Evolutionary conservation across 768 basidiomycete genomes (phyloP).

Genomic region (Clavaria fumosa): DNA sequence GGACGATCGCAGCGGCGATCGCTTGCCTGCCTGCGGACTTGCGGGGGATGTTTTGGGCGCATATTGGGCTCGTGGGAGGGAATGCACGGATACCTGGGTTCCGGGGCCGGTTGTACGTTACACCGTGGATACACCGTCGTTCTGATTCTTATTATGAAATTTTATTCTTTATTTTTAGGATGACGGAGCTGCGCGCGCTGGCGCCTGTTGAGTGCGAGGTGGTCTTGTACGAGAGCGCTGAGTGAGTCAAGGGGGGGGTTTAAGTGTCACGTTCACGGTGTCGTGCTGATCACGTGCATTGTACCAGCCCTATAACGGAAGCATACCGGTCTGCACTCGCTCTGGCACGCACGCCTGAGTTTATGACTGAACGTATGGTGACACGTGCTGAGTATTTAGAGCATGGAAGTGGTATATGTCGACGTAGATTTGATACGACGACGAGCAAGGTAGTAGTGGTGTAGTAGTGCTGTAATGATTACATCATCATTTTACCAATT

Average conservation of each 20-base stretch:
- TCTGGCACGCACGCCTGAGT: conserved; percentile 39
- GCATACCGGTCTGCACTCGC: conserved; percentile 44
- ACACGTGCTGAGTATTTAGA: conserved; percentile 79
- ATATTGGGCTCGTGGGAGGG: conserved; percentile 84
- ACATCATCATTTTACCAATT: no score
- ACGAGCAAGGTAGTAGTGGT: no score
- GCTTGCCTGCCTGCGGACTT: conserved; percentile 60
- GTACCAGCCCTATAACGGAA: conserved; percentile 45
- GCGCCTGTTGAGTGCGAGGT: conserved; percentile 77
- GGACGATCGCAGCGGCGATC: conserved; percentile 64
- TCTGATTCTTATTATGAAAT: neutral
- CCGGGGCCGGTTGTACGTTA: conserved; percentile 54
- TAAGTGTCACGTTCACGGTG: no score
- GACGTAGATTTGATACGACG: conserved; percentile 66
- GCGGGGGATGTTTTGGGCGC: conserved; percentile 90
- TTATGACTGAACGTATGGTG: conserved; percentile 37
- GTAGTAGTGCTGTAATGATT: no score
- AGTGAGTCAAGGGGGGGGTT: no score
- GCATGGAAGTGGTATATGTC: conserved; percentile 57
- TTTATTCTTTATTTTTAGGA: conserved; percentile 24
- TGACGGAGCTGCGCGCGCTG: conserved; percentile 57
- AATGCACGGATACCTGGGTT: conserved; percentile 65
- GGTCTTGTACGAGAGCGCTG: conserved; percentile 48
- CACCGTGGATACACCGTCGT: conserved; percentile 8
- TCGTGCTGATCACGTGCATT: neutral